A percentile compares a stretch with the other conserved stretches of the same genome.
phyloP scores from a whole-genome alignment of 306 rosid genomes.

The Pueraria montana region DNA sequence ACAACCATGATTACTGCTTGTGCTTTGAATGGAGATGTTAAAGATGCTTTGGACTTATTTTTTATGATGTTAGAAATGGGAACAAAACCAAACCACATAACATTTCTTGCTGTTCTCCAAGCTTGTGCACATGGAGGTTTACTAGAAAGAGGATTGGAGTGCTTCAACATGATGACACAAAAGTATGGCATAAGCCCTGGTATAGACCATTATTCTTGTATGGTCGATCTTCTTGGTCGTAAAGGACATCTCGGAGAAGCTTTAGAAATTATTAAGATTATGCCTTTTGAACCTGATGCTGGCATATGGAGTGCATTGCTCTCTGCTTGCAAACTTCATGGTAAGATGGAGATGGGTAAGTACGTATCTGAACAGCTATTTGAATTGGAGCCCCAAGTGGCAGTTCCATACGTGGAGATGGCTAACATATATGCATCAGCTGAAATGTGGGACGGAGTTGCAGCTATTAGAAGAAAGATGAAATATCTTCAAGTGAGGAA shows the following conservation, averaged over 20 bases:
- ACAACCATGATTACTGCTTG: constrained; percentile 73
- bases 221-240: constrained; percentile 73
- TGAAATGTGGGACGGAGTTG: constrained; percentile 76
- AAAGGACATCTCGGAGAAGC: constrained; percentile 69
- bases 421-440: constrained; percentile 74
- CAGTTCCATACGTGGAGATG: constrained; percentile 72
- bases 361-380: constrained; percentile 55
- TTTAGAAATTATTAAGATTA: constrained; percentile 55
- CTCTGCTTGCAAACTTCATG: constrained; percentile 74
- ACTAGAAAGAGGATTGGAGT: constrained; percentile 69
- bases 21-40: constrained; percentile 72
- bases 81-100: constrained; percentile 67
- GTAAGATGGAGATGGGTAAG: constrained; percentile 58
- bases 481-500: constrained; percentile 63
- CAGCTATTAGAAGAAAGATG: constrained; percentile 67
- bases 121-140: constrained; percentile 80
- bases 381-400: constrained; percentile 62
- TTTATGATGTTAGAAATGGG: constrained; percentile 58
- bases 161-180: constrained; percentile 60
- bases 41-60: constrained; percentile 69
- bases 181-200: constrained; percentile 59
- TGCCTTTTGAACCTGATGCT: constrained; percentile 71
- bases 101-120: constrained; percentile 82
- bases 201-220: constrained; percentile 77
- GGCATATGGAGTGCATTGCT: constrained; percentile 80